Evolutionary conservation across 2,329 filamentous ascomycete genomes (phyloP).

Genomic region (Penicillium olsonii): DNA sequence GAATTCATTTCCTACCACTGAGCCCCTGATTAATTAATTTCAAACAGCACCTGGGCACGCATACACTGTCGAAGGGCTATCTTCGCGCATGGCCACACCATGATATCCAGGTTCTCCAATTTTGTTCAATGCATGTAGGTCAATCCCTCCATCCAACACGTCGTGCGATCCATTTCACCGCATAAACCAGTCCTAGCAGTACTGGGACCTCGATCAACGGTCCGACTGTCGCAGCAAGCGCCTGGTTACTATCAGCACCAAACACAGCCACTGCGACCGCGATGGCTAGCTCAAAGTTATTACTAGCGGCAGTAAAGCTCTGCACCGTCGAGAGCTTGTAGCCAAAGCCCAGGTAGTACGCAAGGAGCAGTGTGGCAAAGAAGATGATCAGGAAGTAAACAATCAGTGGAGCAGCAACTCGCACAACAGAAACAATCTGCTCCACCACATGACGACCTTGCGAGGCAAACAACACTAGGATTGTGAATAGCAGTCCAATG

Average conservation of each 20-base stretch:
- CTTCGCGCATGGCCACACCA: too few species aligned
- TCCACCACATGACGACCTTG: constrained; percentile 76
- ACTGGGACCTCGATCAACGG: constrained; percentile 87
- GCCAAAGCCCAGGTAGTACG: constrained; percentile 68
- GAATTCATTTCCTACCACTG: too few species aligned
- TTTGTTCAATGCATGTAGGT: too few species aligned
- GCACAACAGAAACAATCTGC: constrained; percentile 79
- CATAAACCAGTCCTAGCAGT: constrained; percentile 73
- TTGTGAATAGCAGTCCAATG: constrained; percentile 82
- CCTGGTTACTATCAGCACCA: constrained; percentile 75
- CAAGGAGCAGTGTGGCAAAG: constrained; percentile 64
- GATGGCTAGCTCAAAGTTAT: constrained; percentile 91
- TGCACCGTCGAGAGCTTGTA: constrained; percentile 73
- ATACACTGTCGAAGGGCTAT: too few species aligned
- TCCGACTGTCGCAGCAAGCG: constrained; percentile 78
- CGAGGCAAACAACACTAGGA: constrained; percentile 80
- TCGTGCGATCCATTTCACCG: constrained; percentile 51
- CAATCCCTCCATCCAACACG: constrained; percentile 19
- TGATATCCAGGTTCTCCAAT: too few species aligned
- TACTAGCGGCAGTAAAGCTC: constrained; percentile 86
- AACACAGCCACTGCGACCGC: constrained; percentile 82
- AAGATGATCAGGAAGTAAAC: constrained; percentile 82
- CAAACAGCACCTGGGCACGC: too few species aligned
- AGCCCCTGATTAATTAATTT: too few species aligned
- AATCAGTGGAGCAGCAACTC: constrained; percentile 77